Evolutionary conservation across 305 asterid genomes (phyloP).

Genomic region (Solanum hybrid): DNA sequence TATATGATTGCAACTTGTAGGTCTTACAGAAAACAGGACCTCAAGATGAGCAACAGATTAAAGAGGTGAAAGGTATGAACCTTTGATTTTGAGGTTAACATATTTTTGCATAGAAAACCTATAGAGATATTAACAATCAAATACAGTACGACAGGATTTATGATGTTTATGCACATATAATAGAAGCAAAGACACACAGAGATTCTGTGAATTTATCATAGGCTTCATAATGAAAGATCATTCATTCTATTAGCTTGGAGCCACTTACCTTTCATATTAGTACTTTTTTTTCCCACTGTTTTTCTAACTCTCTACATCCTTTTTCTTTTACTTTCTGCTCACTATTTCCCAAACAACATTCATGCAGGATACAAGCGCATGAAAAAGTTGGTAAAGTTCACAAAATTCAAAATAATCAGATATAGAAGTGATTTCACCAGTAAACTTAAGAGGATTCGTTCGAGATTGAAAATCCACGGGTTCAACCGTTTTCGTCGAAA

Average conservation of each 20-base stretch:
- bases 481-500: slow-evolving; percentile 34
- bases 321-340: background rate
- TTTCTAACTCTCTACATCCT: background rate
- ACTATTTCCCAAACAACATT: background rate
- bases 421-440: slow-evolving; percentile 28
- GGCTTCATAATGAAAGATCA: background rate
- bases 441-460: slow-evolving; percentile 48
- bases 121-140: background rate
- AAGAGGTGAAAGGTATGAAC: slow-evolving; percentile 31
- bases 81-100: background rate
- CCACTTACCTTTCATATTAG: background rate
- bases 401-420: slow-evolving; percentile 34
- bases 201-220: background rate
- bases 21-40: slow-evolving; percentile 31
- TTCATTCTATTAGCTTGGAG: background rate
- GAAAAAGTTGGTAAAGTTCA: slow-evolving; percentile 38
- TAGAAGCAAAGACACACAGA: background rate
- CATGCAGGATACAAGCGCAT: slow-evolving; percentile 40
- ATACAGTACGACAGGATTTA: background rate
- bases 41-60: slow-evolving; percentile 35
- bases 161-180: background rate
- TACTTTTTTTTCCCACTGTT: background rate
- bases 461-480: slow-evolving; percentile 53
- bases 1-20: slow-evolving; percentile 26
- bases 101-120: background rate